Percentiles rank a stretch among this genome's conserved stretches.
These are phyloP conservation scores for Rhododendron molle DNA, from an alignment of 148 eudicot species.

Conservation along the genomic window DNA sequence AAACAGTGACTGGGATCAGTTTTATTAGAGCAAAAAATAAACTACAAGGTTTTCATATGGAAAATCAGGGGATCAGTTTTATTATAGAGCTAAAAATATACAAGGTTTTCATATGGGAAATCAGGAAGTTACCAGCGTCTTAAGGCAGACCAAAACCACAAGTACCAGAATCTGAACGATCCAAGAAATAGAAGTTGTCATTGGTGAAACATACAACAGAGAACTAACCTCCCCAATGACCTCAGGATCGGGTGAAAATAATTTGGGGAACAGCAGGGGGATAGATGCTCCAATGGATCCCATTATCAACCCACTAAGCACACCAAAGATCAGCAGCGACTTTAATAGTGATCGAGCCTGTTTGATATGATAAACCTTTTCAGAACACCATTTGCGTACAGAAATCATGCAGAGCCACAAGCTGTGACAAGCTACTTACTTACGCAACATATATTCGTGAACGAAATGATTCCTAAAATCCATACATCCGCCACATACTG, in stretches of 20 bases:
- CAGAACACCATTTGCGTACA: constrained; percentile 15
- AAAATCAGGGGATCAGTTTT: background rate
- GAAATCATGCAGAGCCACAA: background rate
- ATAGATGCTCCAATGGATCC: constrained; percentile 64
- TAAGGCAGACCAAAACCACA: background rate
- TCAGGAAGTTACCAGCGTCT: background rate
- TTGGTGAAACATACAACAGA: background rate
- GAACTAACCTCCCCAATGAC: constrained; percentile 71
- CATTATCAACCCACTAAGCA: constrained; percentile 55
- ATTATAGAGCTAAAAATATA: background rate
- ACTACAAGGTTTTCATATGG: background rate
- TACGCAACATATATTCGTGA: background rate
- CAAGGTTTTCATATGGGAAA: background rate
- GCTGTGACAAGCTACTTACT: background rate
- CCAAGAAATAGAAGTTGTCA: background rate
- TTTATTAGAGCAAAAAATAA: background rate
- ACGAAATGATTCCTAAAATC: background rate
- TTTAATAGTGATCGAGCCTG: constrained; percentile 76
- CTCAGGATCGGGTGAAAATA: constrained; percentile 71
- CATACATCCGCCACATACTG: background rate
- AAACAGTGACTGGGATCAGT: background rate
- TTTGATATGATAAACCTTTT: constrained; percentile 7
- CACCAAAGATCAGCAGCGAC: constrained; percentile 74
- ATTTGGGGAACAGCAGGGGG: constrained; percentile 73
- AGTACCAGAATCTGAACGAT: background rate